Base-by-base conservation (phyloP, 2,329 filamentous ascomycete genomes). In the Pseudopithomyces chartarum region DNA sequence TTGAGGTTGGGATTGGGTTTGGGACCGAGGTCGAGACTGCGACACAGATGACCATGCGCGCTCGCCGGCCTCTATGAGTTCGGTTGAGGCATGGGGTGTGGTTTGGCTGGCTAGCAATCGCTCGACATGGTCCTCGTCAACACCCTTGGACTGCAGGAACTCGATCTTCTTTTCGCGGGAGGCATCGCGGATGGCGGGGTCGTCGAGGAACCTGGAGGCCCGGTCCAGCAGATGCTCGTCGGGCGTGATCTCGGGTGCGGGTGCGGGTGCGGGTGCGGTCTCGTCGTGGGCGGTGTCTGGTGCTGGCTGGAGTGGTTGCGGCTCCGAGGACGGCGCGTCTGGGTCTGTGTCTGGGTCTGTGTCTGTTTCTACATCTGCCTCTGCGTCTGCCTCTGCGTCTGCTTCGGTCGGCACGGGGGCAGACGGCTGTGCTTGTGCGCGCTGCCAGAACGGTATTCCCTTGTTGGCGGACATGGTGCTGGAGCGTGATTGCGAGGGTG, bases 141-240 rank as follows among this genome's bases (percentile, higher is more conserved):
- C 79, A 3, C 91, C 91, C 73, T 97, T 97, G 49, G 85, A 85
- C 68, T 87, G 83, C 1, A 97, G 79, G 65, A 97, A 97, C 7
- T 85, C 84, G 19, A 84, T 80, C 78, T 96, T 96, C 75, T 87
- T 88, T 54, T 91, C 88, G 43, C 82, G 81, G 0, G 89, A 81
- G 33, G 89, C 86, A 74, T 88, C 79, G 56, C 84, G 86, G 55
- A 97, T 90, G 19, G 83, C 81, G 7, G 90, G 86, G 58, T 96
- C 89, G 49, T 90, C 81, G 3, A 97, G 83, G 70, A 97, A 97
- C 52, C 82, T 85, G 42, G 84, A 82, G 26, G 92, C 92, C 69
- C 92, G 86, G 15, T 91, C 86, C 34, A 90, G 68, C 34, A 78
- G 52, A 12, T 63, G 52, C 17, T 45, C 19, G 17, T 56, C 56